A percentile compares a stretch with the other conserved stretches of the same genome.
These are phyloP conservation scores for Citrus inodora DNA, from an alignment of 345 rosid species.

Conservation along the genomic window DNA sequence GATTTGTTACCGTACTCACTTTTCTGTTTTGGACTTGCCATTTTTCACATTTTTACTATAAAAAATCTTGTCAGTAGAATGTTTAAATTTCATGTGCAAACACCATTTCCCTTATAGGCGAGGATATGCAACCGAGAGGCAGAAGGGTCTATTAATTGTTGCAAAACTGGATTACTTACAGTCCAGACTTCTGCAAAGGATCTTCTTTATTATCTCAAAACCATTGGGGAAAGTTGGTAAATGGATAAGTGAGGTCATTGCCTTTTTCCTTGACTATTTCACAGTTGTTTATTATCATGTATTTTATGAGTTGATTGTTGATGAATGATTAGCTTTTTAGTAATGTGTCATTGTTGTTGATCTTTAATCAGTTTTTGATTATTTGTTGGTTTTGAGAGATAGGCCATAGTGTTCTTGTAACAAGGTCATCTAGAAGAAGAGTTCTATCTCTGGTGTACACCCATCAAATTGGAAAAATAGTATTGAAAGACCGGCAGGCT, in stretches of 20 bases:
- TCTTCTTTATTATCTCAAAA: slow-evolving; percentile 62
- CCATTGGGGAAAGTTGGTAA: slow-evolving; percentile 70
- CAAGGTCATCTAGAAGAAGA: neutral
- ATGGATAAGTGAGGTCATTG: slow-evolving; percentile 66
- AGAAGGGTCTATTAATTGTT: slow-evolving; percentile 78
- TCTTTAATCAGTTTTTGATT: neutral
- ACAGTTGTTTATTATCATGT: neutral
- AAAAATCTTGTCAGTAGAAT: neutral
- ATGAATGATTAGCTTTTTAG: neutral
- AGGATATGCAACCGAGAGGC: slow-evolving; percentile 92
- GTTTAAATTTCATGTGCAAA: neutral
- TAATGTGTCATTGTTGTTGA: neutral
- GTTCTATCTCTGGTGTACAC: neutral
- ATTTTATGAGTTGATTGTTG: neutral
- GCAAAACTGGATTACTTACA: slow-evolving; percentile 92
- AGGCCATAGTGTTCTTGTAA: neutral
- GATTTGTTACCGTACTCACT: neutral
- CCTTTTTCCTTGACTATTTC: slow-evolving; percentile 8
- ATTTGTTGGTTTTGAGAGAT: neutral
- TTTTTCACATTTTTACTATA: neutral
- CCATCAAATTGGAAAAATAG: neutral
- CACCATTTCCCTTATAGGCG: slow-evolving; percentile 50
- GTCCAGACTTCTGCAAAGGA: slow-evolving; percentile 65
- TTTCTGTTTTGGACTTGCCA: neutral
- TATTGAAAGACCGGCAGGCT: neutral